Base-by-base conservation (phyloP, 2,329 filamentous ascomycete genomes). In the Cladorrhinum sp. region DNA sequence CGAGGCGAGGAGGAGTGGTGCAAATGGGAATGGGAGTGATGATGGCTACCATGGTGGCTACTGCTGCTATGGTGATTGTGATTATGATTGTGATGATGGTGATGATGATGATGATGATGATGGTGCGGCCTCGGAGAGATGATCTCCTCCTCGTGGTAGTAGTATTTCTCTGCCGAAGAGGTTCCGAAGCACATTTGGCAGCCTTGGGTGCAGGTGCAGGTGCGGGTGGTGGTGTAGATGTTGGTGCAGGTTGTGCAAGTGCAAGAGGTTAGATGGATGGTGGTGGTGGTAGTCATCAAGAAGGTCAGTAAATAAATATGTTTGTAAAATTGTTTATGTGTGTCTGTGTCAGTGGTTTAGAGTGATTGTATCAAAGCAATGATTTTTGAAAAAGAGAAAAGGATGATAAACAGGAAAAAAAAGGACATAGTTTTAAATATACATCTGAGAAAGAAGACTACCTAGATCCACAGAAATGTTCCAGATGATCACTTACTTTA, bases 121-220 rank as follows among this genome's bases (percentile, higher is more conserved):
- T 72, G 68, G 56, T 69, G 69, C 54, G 76, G 74, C 46, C 79
- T 6, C 33, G 3, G 33, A 74, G 60, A 77, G 49, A 81, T 81
- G 52, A 81, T 75, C 65, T 79, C 75, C 66, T 84, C 81, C 73
- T 84, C 79, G 69, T 78, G 78, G 71, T 84, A 82, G 75, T 84
- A 84, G 74, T 84, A 82, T 52, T 77, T 77, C 46, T 75, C 77
- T 28, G 70, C 4, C 58, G 78, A 76, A 61, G 77, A 73, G 58
- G 73, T 33, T 52, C 73, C 69, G 75, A 84, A 82, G 69, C 82
- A 84, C 82, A 84, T 84, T 23, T 78, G 70, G 55, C 64, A 23
- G 14, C 33, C 10, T 33, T 8, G 16, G 51, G 51, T 58, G 21
- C 21, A 26, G 23, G 3, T 23, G 46, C 10, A 18, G 46, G 14